phyloP scores from a whole-genome alignment of 176 grass and related monocot genomes.

The Cocos nucifera region DNA sequence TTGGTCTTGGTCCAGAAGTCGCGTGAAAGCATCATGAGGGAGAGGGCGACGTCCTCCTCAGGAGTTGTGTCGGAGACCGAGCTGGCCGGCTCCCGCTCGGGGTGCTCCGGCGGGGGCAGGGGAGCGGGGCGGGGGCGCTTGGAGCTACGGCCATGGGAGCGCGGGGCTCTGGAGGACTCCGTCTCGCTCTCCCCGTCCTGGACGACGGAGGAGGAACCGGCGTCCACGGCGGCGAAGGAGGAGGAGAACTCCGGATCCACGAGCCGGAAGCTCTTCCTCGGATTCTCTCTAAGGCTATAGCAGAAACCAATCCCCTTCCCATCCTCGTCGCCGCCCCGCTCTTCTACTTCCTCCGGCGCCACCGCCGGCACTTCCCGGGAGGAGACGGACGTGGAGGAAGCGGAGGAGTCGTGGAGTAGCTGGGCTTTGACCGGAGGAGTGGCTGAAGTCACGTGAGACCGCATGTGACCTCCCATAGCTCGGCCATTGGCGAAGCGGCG shows the following conservation, averaged over 20 bases:
- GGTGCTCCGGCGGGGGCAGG: background rate
- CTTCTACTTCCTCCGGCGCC: background rate
- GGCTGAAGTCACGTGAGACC: background rate
- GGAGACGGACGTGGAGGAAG: background rate
- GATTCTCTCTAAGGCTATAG: slow-evolving; percentile 2
- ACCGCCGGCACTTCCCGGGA: background rate
- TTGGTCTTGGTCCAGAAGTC: slow-evolving; percentile 49
- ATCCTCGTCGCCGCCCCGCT: background rate
- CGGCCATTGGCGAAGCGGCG: no score
- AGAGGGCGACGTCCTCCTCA: slow-evolving; percentile 56
- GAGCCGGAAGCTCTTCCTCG: slow-evolving; percentile 13
- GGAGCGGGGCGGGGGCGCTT: slow-evolving; percentile 19
- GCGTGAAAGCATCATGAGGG: slow-evolving; percentile 62
- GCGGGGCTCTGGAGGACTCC: slow-evolving; percentile 28
- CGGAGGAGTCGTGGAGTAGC: background rate
- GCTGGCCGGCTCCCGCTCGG: slow-evolving; percentile 30
- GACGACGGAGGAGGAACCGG: background rate
- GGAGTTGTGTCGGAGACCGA: slow-evolving; percentile 58
- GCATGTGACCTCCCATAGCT: no score
- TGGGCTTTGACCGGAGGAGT: background rate
- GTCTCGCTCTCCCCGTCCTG: slow-evolving; percentile 62
- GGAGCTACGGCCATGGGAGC: slow-evolving; percentile 17
- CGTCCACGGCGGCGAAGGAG: background rate
- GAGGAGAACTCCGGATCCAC: slow-evolving; percentile 20
- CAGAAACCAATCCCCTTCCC: background rate